phyloP scores from a whole-genome alignment of 1,284 basidiomycete genomes.

The Meripilus lineatus region DNA sequence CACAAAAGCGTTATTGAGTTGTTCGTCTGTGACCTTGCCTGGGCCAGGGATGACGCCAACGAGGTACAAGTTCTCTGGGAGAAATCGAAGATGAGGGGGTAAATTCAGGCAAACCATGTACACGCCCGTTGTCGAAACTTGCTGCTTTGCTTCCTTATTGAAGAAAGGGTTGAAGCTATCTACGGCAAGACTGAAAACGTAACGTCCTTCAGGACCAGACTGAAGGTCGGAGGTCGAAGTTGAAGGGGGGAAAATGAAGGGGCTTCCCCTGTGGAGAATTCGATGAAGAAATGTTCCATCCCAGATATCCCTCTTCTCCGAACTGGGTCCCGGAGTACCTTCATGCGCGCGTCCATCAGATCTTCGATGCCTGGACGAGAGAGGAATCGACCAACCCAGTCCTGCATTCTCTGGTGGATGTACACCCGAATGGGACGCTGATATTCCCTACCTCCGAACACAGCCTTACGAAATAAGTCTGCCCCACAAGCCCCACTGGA shows the following conservation, averaged over 20 bases:
- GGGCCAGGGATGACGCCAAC: conserved; percentile 33
- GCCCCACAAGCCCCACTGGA: neutral
- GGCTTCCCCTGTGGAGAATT: too few species aligned
- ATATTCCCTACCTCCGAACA: neutral
- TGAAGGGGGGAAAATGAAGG: too few species aligned
- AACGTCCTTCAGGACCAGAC: neutral
- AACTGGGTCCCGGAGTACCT: too few species aligned
- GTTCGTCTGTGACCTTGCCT: conserved; percentile 25
- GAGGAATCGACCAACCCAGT: conserved; percentile 16
- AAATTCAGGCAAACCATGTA: conserved; percentile 24
- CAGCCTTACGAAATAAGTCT: neutral
- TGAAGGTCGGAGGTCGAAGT: too few species aligned
- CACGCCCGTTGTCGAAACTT: conserved; percentile 11
- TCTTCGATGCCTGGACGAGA: conserved; percentile 13
- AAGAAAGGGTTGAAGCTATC: conserved; percentile 9
- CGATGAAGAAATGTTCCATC: too few species aligned
- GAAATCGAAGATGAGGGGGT: conserved; percentile 22
- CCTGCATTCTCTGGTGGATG: conserved; percentile 14
- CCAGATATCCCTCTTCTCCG: too few species aligned
- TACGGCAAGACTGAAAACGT: conserved; percentile 2
- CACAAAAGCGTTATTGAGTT: conserved; percentile 30
- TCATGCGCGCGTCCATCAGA: conserved; percentile 7
- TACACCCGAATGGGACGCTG: conserved; percentile 9
- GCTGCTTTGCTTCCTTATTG: conserved; percentile 1
- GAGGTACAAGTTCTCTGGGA: conserved; percentile 25